Evolutionary conservation across 1,284 basidiomycete genomes (phyloP), one percentile per base, ranked within the genome.

Genomic region (Ceratobasidium theobromae): DNA sequence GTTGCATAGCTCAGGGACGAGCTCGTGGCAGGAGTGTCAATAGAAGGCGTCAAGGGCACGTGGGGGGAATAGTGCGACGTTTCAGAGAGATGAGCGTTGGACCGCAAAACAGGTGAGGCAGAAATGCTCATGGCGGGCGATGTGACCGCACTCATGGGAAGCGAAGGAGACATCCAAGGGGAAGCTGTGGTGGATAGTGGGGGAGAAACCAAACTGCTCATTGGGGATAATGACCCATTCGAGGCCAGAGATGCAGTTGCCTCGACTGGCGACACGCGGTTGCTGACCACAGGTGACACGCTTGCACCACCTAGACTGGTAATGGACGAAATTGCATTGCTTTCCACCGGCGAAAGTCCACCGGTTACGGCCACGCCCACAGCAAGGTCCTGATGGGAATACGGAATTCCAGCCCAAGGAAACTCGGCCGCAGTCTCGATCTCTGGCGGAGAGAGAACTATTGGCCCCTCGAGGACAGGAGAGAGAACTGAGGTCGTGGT

Each of bases 361-460:
- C 55, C 55, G 28, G 25, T 58, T 40, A 58, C 43, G 12, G 35
- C 46, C 45, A 51, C 57, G 25, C 57, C 57, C n/a, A 62, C 57
- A 6, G n/a, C 38, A 8, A 48, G 23, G 16, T 45, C 43, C 14
- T 30, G 18, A 14, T 6, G 6, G 6, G 11, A 6, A 33, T 21
- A 2, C 18, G 21, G 21, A 21, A 27, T 32, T 16, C 12, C 41
- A 45, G 23, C 35, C 57, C 57, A 62, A 8, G 57, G 57, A 40
- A 62, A 62, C 30, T 48, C 57, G 33, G 9, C 28, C 21, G 25
- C 57, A 11, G 41, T n/a, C 18, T 23, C 46, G 18, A 49, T 12
- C 9, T 33, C 30, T 32, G 57, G 46, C 5, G 57, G 57, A 8
- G 57, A 62, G 12, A 21, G 12, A 41, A 49, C 49, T 30, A 62